A percentile compares a stretch with the other conserved stretches of the same genome.
These are phyloP conservation scores for Barbarea vulgaris DNA, from an alignment of 345 rosid genomes.

Conservation along the genomic window DNA sequence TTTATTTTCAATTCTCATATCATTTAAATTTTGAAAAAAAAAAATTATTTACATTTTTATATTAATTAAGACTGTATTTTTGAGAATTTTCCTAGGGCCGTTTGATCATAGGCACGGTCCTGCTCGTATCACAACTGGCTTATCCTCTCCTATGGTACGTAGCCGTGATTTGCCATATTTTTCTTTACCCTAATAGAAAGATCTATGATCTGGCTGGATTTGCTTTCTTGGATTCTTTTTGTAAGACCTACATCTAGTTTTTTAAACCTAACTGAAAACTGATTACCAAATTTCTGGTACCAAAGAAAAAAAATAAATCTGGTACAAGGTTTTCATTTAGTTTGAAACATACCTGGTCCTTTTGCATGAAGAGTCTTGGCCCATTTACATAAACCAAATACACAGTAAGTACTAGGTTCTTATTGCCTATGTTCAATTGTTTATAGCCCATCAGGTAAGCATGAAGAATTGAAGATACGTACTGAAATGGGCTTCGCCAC, in stretches of 20 bases:
- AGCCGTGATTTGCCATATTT: neutral
- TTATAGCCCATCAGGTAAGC: neutral
- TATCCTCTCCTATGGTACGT: neutral
- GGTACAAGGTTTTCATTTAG: neutral
- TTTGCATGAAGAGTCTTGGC: neutral
- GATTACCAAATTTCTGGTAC: neutral
- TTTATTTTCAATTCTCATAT: too few relatives aligned
- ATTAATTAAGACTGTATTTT: too few relatives aligned
- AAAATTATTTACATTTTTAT: too few relatives aligned
- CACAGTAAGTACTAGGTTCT: neutral
- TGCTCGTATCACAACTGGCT: too few relatives aligned
- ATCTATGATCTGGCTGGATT: neutral
- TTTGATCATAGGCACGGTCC: too few relatives aligned
- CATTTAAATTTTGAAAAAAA: too few relatives aligned
- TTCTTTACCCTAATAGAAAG: neutral
- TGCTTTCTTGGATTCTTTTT: neutral
- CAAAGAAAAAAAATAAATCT: too few relatives aligned
- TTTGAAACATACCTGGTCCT: neutral
- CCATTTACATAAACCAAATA: neutral
- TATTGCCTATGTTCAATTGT: neutral
- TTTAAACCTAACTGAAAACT: neutral
- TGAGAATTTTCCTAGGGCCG: too few relatives aligned
- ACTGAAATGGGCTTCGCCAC: neutral
- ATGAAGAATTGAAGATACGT: neutral
- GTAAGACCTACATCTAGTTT: neutral